Conservation (phyloP, 1,284 basidiomycete species). For the Cerrena zonata region DNA sequence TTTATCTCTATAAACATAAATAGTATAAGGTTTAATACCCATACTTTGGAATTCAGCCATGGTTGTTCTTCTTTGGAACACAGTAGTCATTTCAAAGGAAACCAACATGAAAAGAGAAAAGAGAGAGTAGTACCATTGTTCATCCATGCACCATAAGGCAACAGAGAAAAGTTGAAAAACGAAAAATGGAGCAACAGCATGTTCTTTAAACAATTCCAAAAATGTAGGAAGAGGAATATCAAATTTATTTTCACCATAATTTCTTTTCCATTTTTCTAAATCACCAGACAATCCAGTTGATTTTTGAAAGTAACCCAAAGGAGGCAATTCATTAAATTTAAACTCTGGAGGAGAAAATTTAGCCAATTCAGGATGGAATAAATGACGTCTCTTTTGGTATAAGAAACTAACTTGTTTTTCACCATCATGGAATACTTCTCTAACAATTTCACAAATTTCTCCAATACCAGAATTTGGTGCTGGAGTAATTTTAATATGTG, state of each 20-base stretch:
- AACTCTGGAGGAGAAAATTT: no score
- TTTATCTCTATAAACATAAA: slow-evolving; percentile 73
- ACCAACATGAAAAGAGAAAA: slow-evolving; percentile 97
- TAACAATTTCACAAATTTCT: no score
- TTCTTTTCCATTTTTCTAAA: no score
- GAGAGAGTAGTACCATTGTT: slow-evolving; percentile 96
- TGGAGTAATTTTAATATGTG: no score
- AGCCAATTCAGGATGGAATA: no score
- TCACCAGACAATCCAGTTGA: no score
- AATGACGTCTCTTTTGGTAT: no score
- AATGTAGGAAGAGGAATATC: slow-evolving; percentile 93
- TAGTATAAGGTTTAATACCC: slow-evolving; percentile 84
- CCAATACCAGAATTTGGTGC: no score
- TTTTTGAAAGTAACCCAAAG: no score
- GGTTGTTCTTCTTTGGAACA: slow-evolving; percentile 87
- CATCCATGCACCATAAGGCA: slow-evolving; percentile 90
- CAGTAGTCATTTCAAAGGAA: slow-evolving; percentile 94
- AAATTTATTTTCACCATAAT: slow-evolving; percentile 92
- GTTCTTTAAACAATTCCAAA: slow-evolving; percentile 81
- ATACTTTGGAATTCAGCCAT: slow-evolving; percentile 92
- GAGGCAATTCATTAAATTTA: no score
- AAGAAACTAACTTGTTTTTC: no score
- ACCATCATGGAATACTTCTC: no score
- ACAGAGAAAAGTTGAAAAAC: slow-evolving; percentile 96
- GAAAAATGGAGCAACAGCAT: slow-evolving; percentile 92